phyloP scores from a whole-genome alignment of 2,329 filamentous ascomycete genomes.

The Diaporthe capsici region DNA sequence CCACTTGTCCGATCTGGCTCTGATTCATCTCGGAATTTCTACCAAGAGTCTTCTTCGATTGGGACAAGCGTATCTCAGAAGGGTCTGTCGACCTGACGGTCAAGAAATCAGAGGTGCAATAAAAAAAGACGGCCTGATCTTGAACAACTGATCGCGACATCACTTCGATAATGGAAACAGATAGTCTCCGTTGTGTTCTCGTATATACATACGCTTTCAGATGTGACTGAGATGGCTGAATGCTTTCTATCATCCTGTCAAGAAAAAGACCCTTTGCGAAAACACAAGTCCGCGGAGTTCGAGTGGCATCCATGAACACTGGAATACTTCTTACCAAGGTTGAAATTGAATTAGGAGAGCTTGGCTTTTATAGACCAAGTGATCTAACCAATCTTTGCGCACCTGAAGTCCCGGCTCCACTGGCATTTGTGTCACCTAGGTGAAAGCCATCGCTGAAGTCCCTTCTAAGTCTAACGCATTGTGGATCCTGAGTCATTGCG shows the following conservation, averaged over 20 bases:
- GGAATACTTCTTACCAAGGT: background rate
- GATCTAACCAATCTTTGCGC: background rate
- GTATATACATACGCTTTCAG: background rate
- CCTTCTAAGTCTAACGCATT: background rate
- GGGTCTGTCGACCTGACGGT: background rate
- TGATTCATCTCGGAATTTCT: background rate
- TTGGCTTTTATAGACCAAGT: background rate
- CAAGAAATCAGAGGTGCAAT: background rate
- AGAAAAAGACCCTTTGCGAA: background rate
- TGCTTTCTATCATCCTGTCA: background rate
- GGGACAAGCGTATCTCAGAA: background rate
- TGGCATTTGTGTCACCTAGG: background rate
- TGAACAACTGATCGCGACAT: background rate
- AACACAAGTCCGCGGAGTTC: background rate
- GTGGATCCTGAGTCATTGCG: background rate
- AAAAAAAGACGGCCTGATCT: background rate
- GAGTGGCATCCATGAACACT: background rate
- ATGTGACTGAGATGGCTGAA: background rate
- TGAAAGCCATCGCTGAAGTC: background rate
- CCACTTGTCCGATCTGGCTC: fast-evolving
- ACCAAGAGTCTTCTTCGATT: background rate
- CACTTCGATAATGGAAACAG: background rate
- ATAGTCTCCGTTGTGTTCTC: background rate
- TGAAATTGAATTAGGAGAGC: background rate
- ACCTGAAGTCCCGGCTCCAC: background rate